These are phyloP conservation scores for Erythrobasidium hasegawianum DNA, from an alignment of 1,284 basidiomycete species.

Conservation along the genomic window DNA sequence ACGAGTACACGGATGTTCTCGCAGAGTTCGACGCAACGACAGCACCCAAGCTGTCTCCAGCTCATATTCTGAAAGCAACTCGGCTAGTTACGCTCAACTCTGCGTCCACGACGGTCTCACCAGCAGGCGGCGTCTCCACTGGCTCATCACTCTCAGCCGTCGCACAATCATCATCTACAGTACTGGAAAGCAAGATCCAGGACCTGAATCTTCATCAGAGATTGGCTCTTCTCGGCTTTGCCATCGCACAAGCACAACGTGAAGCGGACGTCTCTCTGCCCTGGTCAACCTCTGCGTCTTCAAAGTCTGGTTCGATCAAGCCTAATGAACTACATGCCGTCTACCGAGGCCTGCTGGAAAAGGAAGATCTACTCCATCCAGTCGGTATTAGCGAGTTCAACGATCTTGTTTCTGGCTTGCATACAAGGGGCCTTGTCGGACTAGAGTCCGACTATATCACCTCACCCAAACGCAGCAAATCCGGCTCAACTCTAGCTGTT, in stretches of 20 bases:
- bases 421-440: conserved; percentile 28
- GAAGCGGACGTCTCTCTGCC: background rate
- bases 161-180: background rate
- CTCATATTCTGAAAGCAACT: conserved; percentile 31
- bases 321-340: conserved; percentile 18
- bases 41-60: conserved; percentile 25
- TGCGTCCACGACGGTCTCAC: background rate
- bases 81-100: conserved; percentile 23
- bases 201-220: conserved; percentile 29
- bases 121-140: background rate
- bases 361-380: conserved; percentile 30
- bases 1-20: background rate
- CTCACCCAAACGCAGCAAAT: background rate
- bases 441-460: conserved; percentile 17
- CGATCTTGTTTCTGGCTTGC: conserved; percentile 23
- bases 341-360: conserved; percentile 18
- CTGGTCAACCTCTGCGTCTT: background rate
- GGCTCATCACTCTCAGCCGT: background rate
- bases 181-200: conserved; percentile 21
- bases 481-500: conserved; percentile 1
- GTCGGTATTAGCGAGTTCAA: conserved; percentile 24
- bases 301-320: background rate
- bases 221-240: conserved; percentile 24
- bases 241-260: conserved; percentile 10
- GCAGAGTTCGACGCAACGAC: conserved; percentile 7